Evolutionary conservation across 1,284 basidiomycete species (phyloP).

Genomic region (Marasmius sp.): DNA sequence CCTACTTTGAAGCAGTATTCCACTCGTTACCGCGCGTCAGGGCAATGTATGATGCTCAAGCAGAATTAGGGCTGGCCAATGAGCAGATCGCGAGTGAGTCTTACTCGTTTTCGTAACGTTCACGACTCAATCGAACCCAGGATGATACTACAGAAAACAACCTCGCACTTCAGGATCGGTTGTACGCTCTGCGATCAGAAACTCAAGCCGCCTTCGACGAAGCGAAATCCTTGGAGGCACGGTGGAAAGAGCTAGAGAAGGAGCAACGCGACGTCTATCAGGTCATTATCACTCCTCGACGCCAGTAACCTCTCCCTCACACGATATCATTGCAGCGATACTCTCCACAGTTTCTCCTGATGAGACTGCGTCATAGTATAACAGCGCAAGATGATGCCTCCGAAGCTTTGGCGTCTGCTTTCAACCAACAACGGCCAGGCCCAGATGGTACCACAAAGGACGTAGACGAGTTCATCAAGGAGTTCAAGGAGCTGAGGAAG

Average conservation of each 20-base stretch:
- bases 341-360: conserved; percentile 80
- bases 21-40: conserved; percentile 76
- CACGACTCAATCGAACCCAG: neutral
- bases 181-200: conserved; percentile 74
- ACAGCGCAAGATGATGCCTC: conserved; percentile 87
- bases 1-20: conserved; percentile 86
- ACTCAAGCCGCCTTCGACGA: conserved; percentile 85
- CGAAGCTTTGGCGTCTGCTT: conserved; percentile 77
- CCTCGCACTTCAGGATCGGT: conserved; percentile 67
- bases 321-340: conserved; percentile 58
- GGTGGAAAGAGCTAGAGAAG: conserved; percentile 84
- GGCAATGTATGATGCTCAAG: conserved; percentile 70
- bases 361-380: conserved; percentile 83
- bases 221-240: conserved; percentile 74
- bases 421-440: conserved; percentile 57
- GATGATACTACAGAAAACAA: conserved; percentile 58
- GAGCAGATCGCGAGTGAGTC: conserved; percentile 78
- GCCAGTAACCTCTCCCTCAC: conserved; percentile 4
- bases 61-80: conserved; percentile 79
- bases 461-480: conserved; percentile 83
- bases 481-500: conserved; percentile 85
- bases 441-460: conserved; percentile 42
- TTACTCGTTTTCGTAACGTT: conserved; percentile 14
- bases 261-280: conserved; percentile 88
- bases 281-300: conserved; percentile 39